Evolutionary conservation across 1,284 basidiomycete genomes (phyloP).

Genomic region (Ustilago cynodontis): DNA sequence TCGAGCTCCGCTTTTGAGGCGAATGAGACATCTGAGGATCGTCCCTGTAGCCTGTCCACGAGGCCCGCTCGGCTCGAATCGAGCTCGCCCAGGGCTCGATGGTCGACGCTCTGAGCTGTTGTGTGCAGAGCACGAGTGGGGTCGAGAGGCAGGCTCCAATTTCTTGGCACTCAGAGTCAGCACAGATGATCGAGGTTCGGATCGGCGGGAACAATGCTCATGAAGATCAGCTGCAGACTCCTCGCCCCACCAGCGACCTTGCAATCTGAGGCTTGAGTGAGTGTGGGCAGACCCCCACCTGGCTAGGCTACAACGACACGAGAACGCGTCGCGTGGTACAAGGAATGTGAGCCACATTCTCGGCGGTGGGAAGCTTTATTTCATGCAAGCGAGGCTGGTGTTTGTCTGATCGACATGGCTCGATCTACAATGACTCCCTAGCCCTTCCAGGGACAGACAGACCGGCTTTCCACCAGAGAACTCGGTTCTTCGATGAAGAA

Average conservation of each 20-base stretch:
- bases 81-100: background rate
- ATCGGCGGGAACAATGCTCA: background rate
- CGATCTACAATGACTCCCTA: background rate
- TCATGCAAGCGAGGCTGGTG: background rate
- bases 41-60: background rate
- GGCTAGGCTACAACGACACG: too few species aligned
- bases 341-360: slow-evolving; percentile 1
- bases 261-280: background rate
- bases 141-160: background rate
- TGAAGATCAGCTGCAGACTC: background rate
- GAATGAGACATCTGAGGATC: background rate
- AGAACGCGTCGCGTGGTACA: background rate
- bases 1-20: background rate
- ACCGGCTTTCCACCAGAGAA: background rate
- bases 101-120: background rate
- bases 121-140: background rate
- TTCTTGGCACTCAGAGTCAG: background rate
- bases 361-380: background rate
- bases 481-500: background rate
- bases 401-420: slow-evolving; percentile 2
- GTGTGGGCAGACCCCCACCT: background rate
- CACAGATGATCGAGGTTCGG: background rate
- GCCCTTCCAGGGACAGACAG: too few species aligned
- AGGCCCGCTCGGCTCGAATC: background rate
- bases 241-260: background rate